Evolutionary conservation across 31 red algal species (phyloP), one percentile per base, ranked within the genome.

Genomic region (Porphyra umbilicalis): DNA sequence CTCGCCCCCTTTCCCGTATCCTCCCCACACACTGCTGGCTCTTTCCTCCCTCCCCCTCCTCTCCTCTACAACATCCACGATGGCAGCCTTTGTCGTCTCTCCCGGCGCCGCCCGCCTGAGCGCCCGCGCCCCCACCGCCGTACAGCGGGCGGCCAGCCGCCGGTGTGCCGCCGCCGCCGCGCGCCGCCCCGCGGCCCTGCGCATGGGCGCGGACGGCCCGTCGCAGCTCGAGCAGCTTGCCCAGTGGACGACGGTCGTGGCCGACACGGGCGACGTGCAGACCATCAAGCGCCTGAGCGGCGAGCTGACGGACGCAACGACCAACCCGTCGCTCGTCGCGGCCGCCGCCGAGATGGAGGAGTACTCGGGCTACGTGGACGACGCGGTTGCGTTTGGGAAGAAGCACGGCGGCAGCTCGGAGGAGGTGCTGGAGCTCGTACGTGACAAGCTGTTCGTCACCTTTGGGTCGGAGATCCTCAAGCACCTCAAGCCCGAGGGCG

Each of bases 381-480:
- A 85, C 40, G 90, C 90, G 79, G 75, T 93, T 6, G 40, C 42
- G 78, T 89, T 82, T 74, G 90, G 87, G 10, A 77, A 80, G 36
- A 34, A 77, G 35, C 84, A 88, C 39, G 37, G 37, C 11, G 80
- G 67, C 36, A 75, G 39, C 68, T 20, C 25, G 13, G 35, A 78
- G 0, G 77, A 40, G 9, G 36, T 35, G 11, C 10, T 93, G 32
- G 75, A 77, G 34, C 38, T 85, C 0, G 68, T 81, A 8, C 88
- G 87, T 6, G 80, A 93, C 83, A 77, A 85, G 74, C 57, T 95
- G 20, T 92, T 89, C 74, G 85, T 79, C n/a, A 76, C 77, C 16
- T 95, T 95, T 79, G 92, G 92, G 38, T 35, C 78, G 29, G 80
- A 84, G 79, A 95, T 95, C 82, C 39, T 88, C 16, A 82, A 88